Conservation (phyloP, 2,329 filamentous ascomycete genomes). For the Cercospora brassicicola region DNA sequence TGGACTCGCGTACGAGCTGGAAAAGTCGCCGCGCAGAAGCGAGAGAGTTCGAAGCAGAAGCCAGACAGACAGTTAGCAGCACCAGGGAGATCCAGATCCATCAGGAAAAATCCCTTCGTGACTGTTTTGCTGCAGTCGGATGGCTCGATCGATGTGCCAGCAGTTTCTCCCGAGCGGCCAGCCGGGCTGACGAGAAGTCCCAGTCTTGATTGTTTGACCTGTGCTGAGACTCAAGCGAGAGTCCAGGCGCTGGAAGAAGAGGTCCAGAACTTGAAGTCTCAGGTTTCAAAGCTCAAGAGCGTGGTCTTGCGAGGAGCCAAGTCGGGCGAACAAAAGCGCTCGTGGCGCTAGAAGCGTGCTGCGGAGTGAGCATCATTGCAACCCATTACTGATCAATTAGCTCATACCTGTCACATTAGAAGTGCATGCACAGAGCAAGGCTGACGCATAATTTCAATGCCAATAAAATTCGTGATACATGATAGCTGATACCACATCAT, state of each 20-base stretch:
- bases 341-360: slow-evolving; percentile 26
- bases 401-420: neutral
- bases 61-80: too few relatives aligned
- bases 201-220: slow-evolving; percentile 18
- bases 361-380: neutral
- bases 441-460: neutral
- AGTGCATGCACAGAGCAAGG: neutral
- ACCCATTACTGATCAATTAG: neutral
- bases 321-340: slow-evolving; percentile 13
- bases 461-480: neutral
- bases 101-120: slow-evolving; percentile 14
- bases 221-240: slow-evolving; percentile 22
- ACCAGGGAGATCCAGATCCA: too few relatives aligned
- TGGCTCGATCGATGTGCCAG: slow-evolving; percentile 4
- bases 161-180: neutral
- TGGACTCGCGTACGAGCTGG: slow-evolving; percentile 29
- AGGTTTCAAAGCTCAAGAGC: slow-evolving; percentile 32
- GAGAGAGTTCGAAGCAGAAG: neutral
- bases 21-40: slow-evolving; percentile 3
- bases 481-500: neutral
- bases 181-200: neutral
- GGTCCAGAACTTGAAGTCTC: slow-evolving; percentile 32
- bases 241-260: slow-evolving; percentile 30
- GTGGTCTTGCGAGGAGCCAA: slow-evolving; percentile 30
- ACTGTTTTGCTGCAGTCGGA: slow-evolving; percentile 8